Conservation (phyloP, 2,329 filamentous ascomycete genomes). For the Metarhizium robertsii region DNA sequence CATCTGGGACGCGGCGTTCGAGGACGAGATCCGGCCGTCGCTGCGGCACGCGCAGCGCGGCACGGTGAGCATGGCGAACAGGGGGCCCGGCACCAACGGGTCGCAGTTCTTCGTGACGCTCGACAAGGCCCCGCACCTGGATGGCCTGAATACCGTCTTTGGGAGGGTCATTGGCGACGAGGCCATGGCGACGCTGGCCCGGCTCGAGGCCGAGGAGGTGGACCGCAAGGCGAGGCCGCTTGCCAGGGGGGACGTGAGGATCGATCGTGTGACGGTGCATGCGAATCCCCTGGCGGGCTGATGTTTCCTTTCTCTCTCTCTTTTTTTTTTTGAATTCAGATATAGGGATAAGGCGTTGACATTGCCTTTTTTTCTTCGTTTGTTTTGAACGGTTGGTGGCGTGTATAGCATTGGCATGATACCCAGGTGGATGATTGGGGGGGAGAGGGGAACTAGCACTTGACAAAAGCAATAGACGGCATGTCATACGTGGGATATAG, state of each 20-base stretch:
- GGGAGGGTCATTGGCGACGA: constrained; percentile 63
- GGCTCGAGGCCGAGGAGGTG: constrained; percentile 61
- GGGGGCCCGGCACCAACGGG: constrained; percentile 63
- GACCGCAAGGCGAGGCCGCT: constrained; percentile 67
- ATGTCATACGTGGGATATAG: too few relatives aligned
- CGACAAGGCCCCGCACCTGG: constrained; percentile 68
- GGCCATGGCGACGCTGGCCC: constrained; percentile 54
- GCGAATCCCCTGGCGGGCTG: constrained; percentile 67
- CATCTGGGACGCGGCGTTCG: constrained; percentile 66
- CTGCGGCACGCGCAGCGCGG: constrained; percentile 60
- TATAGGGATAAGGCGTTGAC: neutral
- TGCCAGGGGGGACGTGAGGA: constrained; percentile 49
- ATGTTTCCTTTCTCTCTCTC: neutral
- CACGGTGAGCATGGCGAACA: constrained; percentile 71
- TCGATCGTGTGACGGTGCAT: constrained; percentile 64
- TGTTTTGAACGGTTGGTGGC: too few relatives aligned
- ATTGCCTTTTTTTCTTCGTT: neutral
- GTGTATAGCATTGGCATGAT: too few relatives aligned
- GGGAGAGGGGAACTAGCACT: neutral
- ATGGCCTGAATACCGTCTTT: constrained; percentile 79
- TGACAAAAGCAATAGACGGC: neutral
- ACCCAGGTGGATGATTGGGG: too few relatives aligned
- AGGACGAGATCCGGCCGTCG: constrained; percentile 69
- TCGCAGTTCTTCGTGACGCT: constrained; percentile 78
- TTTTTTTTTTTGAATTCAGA: too few relatives aligned